Evolutionary conservation across 1,284 basidiomycete genomes (phyloP).

Genomic region (Cystobasidium pallidum): DNA sequence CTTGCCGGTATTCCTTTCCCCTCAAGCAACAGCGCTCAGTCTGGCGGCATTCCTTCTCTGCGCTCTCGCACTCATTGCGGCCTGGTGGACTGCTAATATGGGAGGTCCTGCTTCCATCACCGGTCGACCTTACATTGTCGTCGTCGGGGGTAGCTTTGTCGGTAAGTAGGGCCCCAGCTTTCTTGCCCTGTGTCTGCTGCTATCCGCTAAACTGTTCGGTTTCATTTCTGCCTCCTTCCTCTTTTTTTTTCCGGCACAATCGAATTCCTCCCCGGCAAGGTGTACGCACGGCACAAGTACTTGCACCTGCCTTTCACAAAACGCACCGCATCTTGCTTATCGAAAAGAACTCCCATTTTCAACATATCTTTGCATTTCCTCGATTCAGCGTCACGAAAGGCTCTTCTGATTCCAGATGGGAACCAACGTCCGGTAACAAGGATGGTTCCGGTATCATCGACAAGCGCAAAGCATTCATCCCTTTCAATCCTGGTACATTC

Average conservation of each 20-base stretch:
- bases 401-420: slow-evolving; percentile 19
- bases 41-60: slow-evolving; percentile 17
- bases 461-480: slow-evolving; percentile 50
- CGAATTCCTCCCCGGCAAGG: slow-evolving; percentile 7
- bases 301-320: slow-evolving; percentile 33
- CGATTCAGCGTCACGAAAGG: slow-evolving; percentile 35
- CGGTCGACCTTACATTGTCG: slow-evolving; percentile 32
- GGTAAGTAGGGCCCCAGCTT: slow-evolving; percentile 7
- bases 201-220: too few relatives aligned
- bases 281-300: slow-evolving; percentile 30
- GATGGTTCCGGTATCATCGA: slow-evolving; percentile 31
- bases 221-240: not conserved
- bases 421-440: slow-evolving; percentile 27
- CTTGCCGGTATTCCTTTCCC: slow-evolving; percentile 3
- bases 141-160: slow-evolving; percentile 38
- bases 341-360: slow-evolving; percentile 54
- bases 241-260: not conserved
- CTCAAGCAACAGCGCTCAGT: not conserved
- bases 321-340: slow-evolving; percentile 49
- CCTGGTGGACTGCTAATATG: slow-evolving; percentile 14
- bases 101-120: slow-evolving; percentile 14
- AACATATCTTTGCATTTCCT: slow-evolving; percentile 53
- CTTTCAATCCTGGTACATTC: slow-evolving; percentile 47
- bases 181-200: not conserved
- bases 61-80: slow-evolving; percentile 1